Percentiles rank a stretch among this genome's conserved stretches.
Conservation (phyloP, 257 asterid genomes). For the Fraxinus quadrangulata region DNA sequence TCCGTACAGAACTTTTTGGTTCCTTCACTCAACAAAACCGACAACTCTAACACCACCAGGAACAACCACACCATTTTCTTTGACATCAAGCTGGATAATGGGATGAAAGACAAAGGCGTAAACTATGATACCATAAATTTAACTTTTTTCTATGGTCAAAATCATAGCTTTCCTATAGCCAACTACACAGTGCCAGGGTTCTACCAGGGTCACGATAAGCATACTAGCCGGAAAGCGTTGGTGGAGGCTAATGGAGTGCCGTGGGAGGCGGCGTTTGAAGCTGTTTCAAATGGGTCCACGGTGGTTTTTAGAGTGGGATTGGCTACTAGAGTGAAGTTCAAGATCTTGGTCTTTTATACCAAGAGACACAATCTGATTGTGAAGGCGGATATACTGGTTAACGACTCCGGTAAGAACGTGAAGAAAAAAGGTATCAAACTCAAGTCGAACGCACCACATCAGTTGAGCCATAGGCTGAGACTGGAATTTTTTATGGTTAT, state of each 20-base stretch:
- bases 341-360: conserved; percentile 55
- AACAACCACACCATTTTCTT: conserved; percentile 54
- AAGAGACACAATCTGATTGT: conserved; percentile 41
- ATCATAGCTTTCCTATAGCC: conserved; percentile 38
- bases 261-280: conserved; percentile 52
- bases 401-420: conserved; percentile 49
- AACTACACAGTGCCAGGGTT: conserved; percentile 48
- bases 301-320: conserved; percentile 55
- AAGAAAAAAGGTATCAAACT: conserved; percentile 50
- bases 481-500: conserved; percentile 12
- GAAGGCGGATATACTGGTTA: conserved; percentile 49
- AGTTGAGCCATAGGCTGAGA: background rate
- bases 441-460: conserved; percentile 44
- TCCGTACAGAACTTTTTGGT: conserved; percentile 51
- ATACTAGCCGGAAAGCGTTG: conserved; percentile 32
- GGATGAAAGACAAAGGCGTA: conserved; percentile 77
- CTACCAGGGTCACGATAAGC: conserved; percentile 74
- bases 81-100: conserved; percentile 56
- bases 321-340: conserved; percentile 60
- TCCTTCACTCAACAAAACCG: conserved; percentile 57
- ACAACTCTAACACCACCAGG: conserved; percentile 30
- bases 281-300: conserved; percentile 39
- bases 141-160: conserved; percentile 39
- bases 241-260: conserved; percentile 47
- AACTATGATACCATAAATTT: conserved; percentile 46